phyloP scores from a whole-genome alignment of 1,284 basidiomycete species.

The Malassezia pachydermatis region DNA sequence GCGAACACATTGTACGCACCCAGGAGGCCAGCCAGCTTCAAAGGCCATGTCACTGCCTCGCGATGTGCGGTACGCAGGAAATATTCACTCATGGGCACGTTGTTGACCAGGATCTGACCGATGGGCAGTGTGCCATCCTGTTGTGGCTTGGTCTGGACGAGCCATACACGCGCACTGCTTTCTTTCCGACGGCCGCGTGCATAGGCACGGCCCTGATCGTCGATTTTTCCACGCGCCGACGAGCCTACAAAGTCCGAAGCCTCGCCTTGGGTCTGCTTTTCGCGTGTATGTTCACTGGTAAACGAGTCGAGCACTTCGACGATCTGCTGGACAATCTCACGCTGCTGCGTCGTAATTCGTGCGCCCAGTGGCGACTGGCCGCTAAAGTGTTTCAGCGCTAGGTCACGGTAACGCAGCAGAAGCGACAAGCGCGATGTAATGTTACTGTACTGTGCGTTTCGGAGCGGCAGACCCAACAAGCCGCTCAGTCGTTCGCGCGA shows the following conservation, averaged over 20 bases:
- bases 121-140: conserved; percentile 7
- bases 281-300: conserved; percentile 25
- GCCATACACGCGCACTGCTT: conserved; percentile 62
- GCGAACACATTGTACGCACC: conserved; percentile 88
- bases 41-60: conserved; percentile 67
- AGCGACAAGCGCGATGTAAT: conserved; percentile 61
- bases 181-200: conserved; percentile 37
- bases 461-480: conserved; percentile 58
- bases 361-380: neutral
- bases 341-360: conserved; percentile 6
- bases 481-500: conserved; percentile 56
- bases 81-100: conserved; percentile 64
- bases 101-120: conserved; percentile 69
- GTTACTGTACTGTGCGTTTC: conserved; percentile 63
- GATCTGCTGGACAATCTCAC: conserved; percentile 20
- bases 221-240: conserved; percentile 18
- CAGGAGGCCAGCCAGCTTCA: conserved; percentile 72
- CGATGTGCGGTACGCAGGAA: conserved; percentile 70
- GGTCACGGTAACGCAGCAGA: conserved; percentile 61
- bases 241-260: neutral
- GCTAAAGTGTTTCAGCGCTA: conserved; percentile 21
- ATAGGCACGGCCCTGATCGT: conserved; percentile 30
- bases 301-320: conserved; percentile 27
- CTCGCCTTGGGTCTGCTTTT: conserved; percentile 2
- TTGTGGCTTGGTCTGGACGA: conserved; percentile 61